Evolutionary conservation across 352 stramenopile species (phyloP).

Genomic region (Pythium phragmiticola): DNA sequence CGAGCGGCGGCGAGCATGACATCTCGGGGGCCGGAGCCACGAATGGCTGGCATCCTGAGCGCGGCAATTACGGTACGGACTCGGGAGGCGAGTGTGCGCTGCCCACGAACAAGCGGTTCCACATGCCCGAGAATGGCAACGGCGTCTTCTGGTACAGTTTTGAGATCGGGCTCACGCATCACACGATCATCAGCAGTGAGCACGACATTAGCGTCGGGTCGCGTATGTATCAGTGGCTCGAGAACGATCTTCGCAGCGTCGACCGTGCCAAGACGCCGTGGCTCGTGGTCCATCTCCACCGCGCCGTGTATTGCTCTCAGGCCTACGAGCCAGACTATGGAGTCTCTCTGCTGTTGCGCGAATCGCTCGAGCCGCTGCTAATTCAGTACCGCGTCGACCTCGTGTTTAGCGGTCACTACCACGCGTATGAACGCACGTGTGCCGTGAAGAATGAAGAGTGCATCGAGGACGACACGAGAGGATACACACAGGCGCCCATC

Average conservation of each 20-base stretch:
- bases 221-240: slow-evolving; percentile 29
- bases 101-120: slow-evolving; percentile 51
- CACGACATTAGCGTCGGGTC: slow-evolving; percentile 27
- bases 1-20: slow-evolving; percentile 17
- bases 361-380: slow-evolving; percentile 25
- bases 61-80: slow-evolving; percentile 23
- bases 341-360: slow-evolving; percentile 19
- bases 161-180: slow-evolving; percentile 27
- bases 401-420: slow-evolving; percentile 32
- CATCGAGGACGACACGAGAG: neutral
- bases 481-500: slow-evolving; percentile 20
- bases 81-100: slow-evolving; percentile 69
- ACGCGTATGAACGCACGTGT: slow-evolving; percentile 33
- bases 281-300: slow-evolving; percentile 26
- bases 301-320: slow-evolving; percentile 27
- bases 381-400: slow-evolving; percentile 27
- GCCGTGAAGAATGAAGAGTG: slow-evolving; percentile 20
- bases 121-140: slow-evolving; percentile 39
- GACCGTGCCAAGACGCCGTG: slow-evolving; percentile 25
- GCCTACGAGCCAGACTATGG: slow-evolving; percentile 16
- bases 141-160: slow-evolving; percentile 33
- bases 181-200: slow-evolving; percentile 29
- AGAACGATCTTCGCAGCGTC: slow-evolving; percentile 17
- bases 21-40: slow-evolving; percentile 15
- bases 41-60: slow-evolving; percentile 16